These are phyloP conservation scores for Torrubiellomyces zombiae DNA, from an alignment of 2,329 filamentous ascomycete genomes.

Conservation along the genomic window DNA sequence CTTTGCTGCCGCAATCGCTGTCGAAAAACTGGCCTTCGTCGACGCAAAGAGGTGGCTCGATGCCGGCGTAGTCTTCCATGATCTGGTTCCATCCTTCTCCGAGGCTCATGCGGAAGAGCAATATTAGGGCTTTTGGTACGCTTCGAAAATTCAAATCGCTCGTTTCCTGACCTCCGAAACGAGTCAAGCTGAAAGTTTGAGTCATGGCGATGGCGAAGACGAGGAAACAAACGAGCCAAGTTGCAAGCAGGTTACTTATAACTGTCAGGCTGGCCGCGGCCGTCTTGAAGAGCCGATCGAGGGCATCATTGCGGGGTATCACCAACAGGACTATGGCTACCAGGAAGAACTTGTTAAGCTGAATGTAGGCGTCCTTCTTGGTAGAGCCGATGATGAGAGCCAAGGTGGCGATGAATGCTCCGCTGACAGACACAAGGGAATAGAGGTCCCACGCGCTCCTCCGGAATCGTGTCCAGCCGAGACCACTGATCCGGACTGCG, in stretches of 20 bases:
- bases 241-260: slow-evolving; percentile 83
- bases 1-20: slow-evolving; percentile 81
- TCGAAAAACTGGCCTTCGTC: slow-evolving; percentile 55
- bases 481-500: slow-evolving; percentile 64
- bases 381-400: slow-evolving; percentile 52
- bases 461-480: slow-evolving; percentile 83
- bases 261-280: slow-evolving; percentile 82
- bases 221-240: slow-evolving; percentile 93
- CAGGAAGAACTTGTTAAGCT: slow-evolving; percentile 85
- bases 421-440: slow-evolving; percentile 62
- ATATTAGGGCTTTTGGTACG: slow-evolving; percentile 81
- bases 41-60: slow-evolving; percentile 69
- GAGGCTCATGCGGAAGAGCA: slow-evolving; percentile 83
- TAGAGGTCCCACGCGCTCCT: slow-evolving; percentile 93
- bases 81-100: slow-evolving; percentile 94
- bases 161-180: slow-evolving; percentile 57
- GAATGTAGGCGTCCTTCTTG: slow-evolving; percentile 46
- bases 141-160: slow-evolving; percentile 84
- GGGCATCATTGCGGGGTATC: slow-evolving; percentile 88
- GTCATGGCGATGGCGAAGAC: slow-evolving; percentile 94
- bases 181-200: slow-evolving; percentile 86
- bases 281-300: slow-evolving; percentile 97
- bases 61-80: slow-evolving; percentile 86
- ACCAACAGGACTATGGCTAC: slow-evolving; percentile 79
- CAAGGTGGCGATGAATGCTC: slow-evolving; percentile 64